Evolutionary conservation across 257 asterid species (phyloP).

Genomic region (Petrea volubilis): DNA sequence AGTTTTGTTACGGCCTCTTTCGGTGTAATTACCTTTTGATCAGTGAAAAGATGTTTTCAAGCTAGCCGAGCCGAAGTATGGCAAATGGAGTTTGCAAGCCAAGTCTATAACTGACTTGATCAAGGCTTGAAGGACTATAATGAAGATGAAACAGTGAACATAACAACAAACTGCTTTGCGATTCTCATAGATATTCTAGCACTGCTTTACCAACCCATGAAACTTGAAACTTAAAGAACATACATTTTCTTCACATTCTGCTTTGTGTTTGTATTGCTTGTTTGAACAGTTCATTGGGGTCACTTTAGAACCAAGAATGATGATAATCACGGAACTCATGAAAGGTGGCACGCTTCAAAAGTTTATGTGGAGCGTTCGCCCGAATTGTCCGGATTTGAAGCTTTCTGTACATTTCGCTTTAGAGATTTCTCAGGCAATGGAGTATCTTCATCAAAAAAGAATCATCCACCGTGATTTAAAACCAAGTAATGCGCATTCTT

Average conservation of each 20-base stretch:
- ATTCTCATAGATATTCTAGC: neutral
- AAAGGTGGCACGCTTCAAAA: slow-evolving; percentile 69
- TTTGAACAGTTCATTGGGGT: slow-evolving; percentile 61
- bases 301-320: slow-evolving; percentile 46
- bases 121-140: no score
- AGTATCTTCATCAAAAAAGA: slow-evolving; percentile 53
- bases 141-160: no score
- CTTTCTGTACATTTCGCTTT: slow-evolving; percentile 49
- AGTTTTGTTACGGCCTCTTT: no score
- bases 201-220: neutral
- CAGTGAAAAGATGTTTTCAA: no score
- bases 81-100: no score
- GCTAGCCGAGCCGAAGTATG: no score
- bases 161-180: neutral
- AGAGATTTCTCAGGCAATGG: slow-evolving; percentile 65
- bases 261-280: slow-evolving; percentile 1
- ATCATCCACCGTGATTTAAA: slow-evolving; percentile 68
- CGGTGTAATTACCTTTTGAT: no score
- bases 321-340: slow-evolving; percentile 63
- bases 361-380: slow-evolving; percentile 57
- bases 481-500: slow-evolving; percentile 48
- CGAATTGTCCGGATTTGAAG: slow-evolving; percentile 49
- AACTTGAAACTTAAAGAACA: no score
- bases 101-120: no score
- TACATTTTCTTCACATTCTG: neutral